Evolutionary conservation across 352 stramenopile genomes (phyloP).

Genomic region (Globisporangium recalcitrans): DNA sequence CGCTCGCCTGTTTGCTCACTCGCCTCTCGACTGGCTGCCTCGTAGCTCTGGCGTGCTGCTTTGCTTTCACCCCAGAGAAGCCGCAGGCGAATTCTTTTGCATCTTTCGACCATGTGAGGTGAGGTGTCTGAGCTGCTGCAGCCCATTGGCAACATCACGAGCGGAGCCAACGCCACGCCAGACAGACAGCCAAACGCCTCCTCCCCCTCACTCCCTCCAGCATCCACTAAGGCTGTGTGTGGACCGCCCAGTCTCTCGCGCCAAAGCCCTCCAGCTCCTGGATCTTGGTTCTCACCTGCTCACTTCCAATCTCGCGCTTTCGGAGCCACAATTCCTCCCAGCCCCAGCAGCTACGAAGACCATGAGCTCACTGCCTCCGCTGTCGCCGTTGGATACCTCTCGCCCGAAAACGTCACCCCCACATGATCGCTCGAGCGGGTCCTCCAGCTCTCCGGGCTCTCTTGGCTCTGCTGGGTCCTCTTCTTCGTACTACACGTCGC

Average conservation of each 20-base stretch:
- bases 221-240: background rate
- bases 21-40: background rate
- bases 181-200: background rate
- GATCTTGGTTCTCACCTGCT: background rate
- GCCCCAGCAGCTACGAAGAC: background rate
- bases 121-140: background rate
- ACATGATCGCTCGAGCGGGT: background rate
- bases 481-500: background rate
- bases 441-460: background rate
- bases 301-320: background rate
- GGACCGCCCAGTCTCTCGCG: background rate
- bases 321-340: background rate
- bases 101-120: background rate
- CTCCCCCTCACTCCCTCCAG: background rate
- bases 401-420: background rate
- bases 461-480: background rate
- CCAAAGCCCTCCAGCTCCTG: background rate
- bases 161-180: slow-evolving; percentile 1
- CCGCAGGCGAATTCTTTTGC: slow-evolving; percentile 4
- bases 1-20: background rate
- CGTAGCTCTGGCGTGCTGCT: background rate
- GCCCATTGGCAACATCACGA: background rate
- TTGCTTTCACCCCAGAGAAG: background rate
- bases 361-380: slow-evolving; percentile 5
- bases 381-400: background rate